Base-by-base conservation (phyloP, 495 filamentous ascomycete genomes). In the Aspergillus incahuasiensis region DNA sequence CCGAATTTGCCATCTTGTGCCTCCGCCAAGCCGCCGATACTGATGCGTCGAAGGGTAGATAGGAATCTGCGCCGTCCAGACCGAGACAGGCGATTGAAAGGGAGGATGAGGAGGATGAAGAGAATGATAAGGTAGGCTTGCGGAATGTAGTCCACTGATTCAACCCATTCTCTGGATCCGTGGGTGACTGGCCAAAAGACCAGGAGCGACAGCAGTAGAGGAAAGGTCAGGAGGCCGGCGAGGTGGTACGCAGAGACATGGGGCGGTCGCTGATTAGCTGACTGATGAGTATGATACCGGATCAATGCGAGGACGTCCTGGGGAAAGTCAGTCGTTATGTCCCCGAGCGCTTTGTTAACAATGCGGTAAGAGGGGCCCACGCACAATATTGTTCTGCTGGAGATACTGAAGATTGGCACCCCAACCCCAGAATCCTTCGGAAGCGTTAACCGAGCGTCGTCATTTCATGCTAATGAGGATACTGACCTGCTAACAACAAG, bases 1-100 rank as follows among this genome's bases (percentile, higher is more conserved):
- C 89, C 91, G 63, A 98, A 98, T 64, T 92, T 95, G 35, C 89
- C 89, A 73, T 91, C 84, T 48, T 87, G 81, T 6, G 86, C 68
- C 67, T 89, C 83, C 8, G 91, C 89, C n/a, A 96, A 69, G 1
- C 90, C 89, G 28, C 90, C 90, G 42, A 94, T 75, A 58, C 78
- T 79, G 42, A 96, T 81, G 28, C 90, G 86, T 52, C 82, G 82
- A 15, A 95, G 73, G 0, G 81, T 88, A 8, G 78, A 63, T 42
- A 95, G 82, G 41, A 96, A 85, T 4, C 89, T 84, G 47, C 79
- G 79, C 30, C 94, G 88, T 1, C 94, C 94, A 22, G 80, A 69
- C 42, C 82, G 81, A 28, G 88, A 87, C 56, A 88, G 79, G 34
- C 79, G 79, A 25, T 87, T 82, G 47, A 91, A 74, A 0, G 92